Evolutionary conservation across 2,329 filamentous ascomycete genomes (phyloP), one percentile per base, ranked within the genome.

Genomic region (Fusarium fracticaudum): DNA sequence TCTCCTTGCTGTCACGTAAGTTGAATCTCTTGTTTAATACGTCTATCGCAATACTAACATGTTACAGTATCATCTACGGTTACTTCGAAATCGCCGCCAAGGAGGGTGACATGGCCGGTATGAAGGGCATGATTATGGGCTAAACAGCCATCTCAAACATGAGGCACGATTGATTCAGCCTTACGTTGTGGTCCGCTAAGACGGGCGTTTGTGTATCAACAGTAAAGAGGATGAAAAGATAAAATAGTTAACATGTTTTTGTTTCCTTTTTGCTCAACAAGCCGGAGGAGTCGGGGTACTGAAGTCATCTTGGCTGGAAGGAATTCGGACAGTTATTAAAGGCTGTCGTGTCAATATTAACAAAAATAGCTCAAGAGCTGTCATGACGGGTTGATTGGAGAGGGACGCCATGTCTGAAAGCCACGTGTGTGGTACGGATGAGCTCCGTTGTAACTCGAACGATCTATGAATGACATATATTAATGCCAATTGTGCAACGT

Each of bases 51-150:
- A 15, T 54, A 70, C 85, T 82, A 80, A 83, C 77, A 77, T 79
- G 73, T n/a, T 22, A 22, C 78, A 97, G 94, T 72, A 99, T 99
- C 83, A 99, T 99, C 85, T 99, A 99, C 85, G 94, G 95, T 76
- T 99, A 99, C 88, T 99, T 99, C 80, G 96, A 99, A 85, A 99
- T 99, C 81, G 96, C 96, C 31, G 97, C 97, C 80, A 98, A 98
- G 87, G 96, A 99, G 86, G 96, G 96, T 79, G 96, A 99, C 83
- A 92, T 98, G 85, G 90, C 92, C 71, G 94, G 94, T 77, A 91
- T 92, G 89, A 91, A 92, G 84, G 91, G 91, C 65, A 91, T 92
- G 89, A 88, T 92, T 73, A 91, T 92, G 90, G 90, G 90, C 79
- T 92, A 88, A 87, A 60, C 48, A 50, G 58, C 60, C 63, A 61